phyloP scores from a whole-genome alignment of 495 filamentous ascomycete genomes.

The Letharia columbiana region DNA sequence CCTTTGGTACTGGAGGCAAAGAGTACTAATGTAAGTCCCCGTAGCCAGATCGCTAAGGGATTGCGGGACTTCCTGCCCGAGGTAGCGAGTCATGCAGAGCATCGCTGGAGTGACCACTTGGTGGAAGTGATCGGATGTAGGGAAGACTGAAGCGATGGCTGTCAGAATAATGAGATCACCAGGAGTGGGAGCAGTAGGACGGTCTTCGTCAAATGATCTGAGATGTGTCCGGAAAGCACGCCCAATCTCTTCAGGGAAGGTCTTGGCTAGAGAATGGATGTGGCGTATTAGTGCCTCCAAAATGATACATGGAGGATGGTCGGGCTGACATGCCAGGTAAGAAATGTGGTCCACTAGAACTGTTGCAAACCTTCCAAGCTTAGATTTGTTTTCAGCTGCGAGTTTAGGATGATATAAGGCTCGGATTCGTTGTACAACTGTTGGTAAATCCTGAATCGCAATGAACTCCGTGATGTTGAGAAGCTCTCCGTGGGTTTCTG shows the following conservation, averaged over 20 bases:
- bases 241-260: slow-evolving; percentile 65
- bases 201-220: slow-evolving; percentile 49
- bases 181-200: slow-evolving; percentile 51
- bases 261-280: slow-evolving; percentile 79
- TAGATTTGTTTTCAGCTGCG: slow-evolving; percentile 70
- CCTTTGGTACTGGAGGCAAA: slow-evolving; percentile 71
- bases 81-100: slow-evolving; percentile 67
- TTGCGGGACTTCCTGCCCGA: slow-evolving; percentile 66
- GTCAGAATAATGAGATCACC: slow-evolving; percentile 77
- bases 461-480: slow-evolving; percentile 54
- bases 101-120: slow-evolving; percentile 84
- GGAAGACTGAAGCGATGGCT: slow-evolving; percentile 75
- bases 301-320: slow-evolving; percentile 47
- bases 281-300: slow-evolving; percentile 66
- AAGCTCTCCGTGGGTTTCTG: slow-evolving; percentile 64
- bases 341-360: slow-evolving; percentile 72
- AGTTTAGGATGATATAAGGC: slow-evolving; percentile 86
- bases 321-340: slow-evolving; percentile 48
- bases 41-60: slow-evolving; percentile 54
- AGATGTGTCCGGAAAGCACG: slow-evolving; percentile 68
- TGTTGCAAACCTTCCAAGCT: slow-evolving; percentile 63
- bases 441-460: slow-evolving; percentile 55
- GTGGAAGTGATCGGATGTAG: slow-evolving; percentile 94
- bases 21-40: slow-evolving; percentile 68
- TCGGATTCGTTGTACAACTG: slow-evolving; percentile 79